Evolutionary conservation across 352 stramenopile genomes (phyloP), one percentile per base, ranked within the genome.

Genomic region (Globisporangium orthogonon): DNA sequence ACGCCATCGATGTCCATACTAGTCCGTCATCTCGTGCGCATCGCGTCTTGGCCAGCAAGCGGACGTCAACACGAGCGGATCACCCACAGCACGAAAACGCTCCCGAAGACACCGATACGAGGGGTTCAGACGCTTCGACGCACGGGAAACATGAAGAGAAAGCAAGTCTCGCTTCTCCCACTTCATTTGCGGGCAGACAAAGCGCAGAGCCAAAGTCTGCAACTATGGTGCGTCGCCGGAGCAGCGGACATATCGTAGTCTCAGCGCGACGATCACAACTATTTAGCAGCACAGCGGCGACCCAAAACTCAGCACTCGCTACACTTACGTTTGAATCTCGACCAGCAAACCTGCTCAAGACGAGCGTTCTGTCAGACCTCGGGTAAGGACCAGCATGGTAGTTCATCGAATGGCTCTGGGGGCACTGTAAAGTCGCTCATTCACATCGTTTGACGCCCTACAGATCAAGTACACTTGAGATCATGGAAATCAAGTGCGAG

Each of bases 11-110:
- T 28, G 61, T 56, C 49, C 49, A 52, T 4, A 45, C 50, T 31
- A 51, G 51, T 53, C 62, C 50, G 48, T 40, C 45, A 5, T 28
- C 45, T 31, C 49, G 48, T 33, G 23, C 40, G 10, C 43, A 56
- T 28, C 65, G 47, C 30, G 51, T 73, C 13, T 33, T 70, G 23
- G 58, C 35, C 23, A 62, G 53, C 48, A 62, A 57, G 43, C 23
- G 30, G 11, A 48, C 45, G 13, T 30, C 54, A 14, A 53, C 31
- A 44, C 15, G 49, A 17, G 30, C 14, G 30, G 23, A 30, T 41
- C 41, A 9, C 15, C 44, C n/a, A 30, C 44, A 13, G 17, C 11
- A 43, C 4, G 37, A 17, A 10, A 43, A 17, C 6, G 23, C 44
- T 13, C 7, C n/a, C 23, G 7, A 50, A 35, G 11, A n/a, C 11